phyloP scores from a whole-genome alignment of 805 yeast genomes.

The Limtongozyma cylindracea region DNA sequence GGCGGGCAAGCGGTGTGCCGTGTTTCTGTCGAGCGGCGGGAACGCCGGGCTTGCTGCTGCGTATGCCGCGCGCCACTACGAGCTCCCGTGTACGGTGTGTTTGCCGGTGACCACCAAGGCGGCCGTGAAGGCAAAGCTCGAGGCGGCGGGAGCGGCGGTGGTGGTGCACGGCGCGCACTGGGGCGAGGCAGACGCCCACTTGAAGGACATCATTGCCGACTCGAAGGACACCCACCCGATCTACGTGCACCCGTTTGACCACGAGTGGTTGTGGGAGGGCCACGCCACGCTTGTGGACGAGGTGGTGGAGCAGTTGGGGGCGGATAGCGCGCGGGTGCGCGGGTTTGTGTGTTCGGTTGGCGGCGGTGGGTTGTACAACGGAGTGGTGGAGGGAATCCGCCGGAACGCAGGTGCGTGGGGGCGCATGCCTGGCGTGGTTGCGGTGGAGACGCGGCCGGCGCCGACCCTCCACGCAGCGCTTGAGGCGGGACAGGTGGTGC shows the following conservation, averaged over 20 bases:
- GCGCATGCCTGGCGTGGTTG: slow-evolving; percentile 10
- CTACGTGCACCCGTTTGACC: slow-evolving; percentile 29
- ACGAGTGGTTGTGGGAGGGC: slow-evolving; percentile 27
- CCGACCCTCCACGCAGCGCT: slow-evolving; percentile 30
- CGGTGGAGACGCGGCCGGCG: slow-evolving; percentile 38
- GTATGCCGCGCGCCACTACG: slow-evolving; percentile 12
- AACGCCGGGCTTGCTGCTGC: slow-evolving; percentile 34
- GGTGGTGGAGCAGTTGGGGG: slow-evolving; percentile 8
- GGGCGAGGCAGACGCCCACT: slow-evolving; percentile 21
- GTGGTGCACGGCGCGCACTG: slow-evolving; percentile 18
- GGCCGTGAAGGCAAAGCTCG: slow-evolving; percentile 18
- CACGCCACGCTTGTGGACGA: slow-evolving; percentile 22
- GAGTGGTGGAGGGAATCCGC: slow-evolving; percentile 18
- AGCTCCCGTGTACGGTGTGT: slow-evolving; percentile 28
- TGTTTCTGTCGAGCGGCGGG: slow-evolving; percentile 29
- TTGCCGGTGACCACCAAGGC: slow-evolving; percentile 24
- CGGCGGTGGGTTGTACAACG: slow-evolving; percentile 32
- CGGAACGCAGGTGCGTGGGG: too few relatives aligned
- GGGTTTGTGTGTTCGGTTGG: slow-evolving; percentile 29
- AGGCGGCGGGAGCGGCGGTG: slow-evolving; percentile 22
- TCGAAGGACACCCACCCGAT: slow-evolving; percentile 7
- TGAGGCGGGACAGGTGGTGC: slow-evolving; percentile 15
- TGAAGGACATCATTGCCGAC: slow-evolving; percentile 6
- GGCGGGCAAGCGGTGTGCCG: slow-evolving; percentile 6
- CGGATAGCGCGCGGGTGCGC: slow-evolving; percentile 7